A percentile compares a stretch with the other conserved stretches of the same genome.
Conservation (phyloP, 179 eudicot species). For the Heliamphora pulchella region DNA sequence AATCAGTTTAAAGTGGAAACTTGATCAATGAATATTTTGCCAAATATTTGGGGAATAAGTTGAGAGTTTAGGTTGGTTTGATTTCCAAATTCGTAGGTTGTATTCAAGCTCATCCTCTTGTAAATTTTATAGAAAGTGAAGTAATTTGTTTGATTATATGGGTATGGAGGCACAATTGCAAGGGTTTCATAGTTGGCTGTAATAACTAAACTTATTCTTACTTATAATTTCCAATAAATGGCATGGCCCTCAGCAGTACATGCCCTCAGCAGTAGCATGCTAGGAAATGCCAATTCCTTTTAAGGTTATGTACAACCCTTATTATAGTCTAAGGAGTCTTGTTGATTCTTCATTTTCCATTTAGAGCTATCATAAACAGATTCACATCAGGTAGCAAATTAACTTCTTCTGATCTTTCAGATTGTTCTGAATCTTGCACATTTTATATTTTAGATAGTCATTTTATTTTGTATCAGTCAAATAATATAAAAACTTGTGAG, state of each 20-base stretch:
- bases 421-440: neutral
- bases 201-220: neutral
- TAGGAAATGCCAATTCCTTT: neutral
- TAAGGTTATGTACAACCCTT: neutral
- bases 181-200: neutral
- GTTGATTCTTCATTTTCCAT: conserved; percentile 2
- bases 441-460: conserved; percentile 4
- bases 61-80: neutral
- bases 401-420: neutral
- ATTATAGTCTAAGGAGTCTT: too few relatives aligned
- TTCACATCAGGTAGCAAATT: conserved; percentile 3
- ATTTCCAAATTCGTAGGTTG: neutral
- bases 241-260: neutral
- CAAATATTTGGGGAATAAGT: neutral
- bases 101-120: neutral
- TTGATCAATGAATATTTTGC: neutral
- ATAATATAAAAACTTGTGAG: conserved; percentile 9
- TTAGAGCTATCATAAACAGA: neutral
- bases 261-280: too few relatives aligned
- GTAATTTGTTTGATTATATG: neutral
- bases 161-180: neutral
- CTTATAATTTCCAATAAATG: neutral
- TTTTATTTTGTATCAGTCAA: neutral
- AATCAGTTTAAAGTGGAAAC: neutral
- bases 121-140: neutral